Evolutionary conservation across 129 eudicot species (phyloP).

Genomic region (Logfia minima): DNA sequence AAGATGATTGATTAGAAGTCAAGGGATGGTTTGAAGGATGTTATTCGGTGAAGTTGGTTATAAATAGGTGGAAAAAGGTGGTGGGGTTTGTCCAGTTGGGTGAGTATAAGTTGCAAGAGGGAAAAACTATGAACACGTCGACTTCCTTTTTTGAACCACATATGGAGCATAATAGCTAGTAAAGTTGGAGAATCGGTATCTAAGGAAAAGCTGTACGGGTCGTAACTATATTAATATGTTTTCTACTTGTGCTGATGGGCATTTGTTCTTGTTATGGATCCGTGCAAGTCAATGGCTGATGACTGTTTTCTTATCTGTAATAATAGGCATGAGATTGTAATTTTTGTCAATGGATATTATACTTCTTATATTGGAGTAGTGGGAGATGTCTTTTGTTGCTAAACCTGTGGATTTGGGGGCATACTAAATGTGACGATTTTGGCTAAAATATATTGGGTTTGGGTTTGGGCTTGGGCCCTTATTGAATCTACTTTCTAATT

Average conservation of each 20-base stretch:
- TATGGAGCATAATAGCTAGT: slow-evolving; percentile 21
- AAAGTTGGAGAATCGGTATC: slow-evolving; percentile 38
- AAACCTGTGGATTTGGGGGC: background rate
- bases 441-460: background rate
- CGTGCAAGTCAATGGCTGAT: background rate
- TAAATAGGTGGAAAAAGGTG: slow-evolving; percentile 47
- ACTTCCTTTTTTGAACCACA: slow-evolving; percentile 37
- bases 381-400: background rate
- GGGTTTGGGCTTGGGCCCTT: slow-evolving; percentile 13
- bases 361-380: background rate
- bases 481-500: background rate
- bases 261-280: background rate
- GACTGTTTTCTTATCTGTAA: background rate
- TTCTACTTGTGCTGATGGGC: background rate
- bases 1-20: slow-evolving; percentile 35
- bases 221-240: background rate
- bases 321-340: background rate
- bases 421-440: slow-evolving; percentile 1
- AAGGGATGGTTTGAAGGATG: slow-evolving; percentile 50
- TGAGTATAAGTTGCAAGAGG: slow-evolving; percentile 45
- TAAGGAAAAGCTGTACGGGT: slow-evolving; percentile 4
- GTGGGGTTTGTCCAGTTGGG: slow-evolving; percentile 43
- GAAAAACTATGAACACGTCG: slow-evolving; percentile 30
- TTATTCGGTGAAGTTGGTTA: slow-evolving; percentile 38
- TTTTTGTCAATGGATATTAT: background rate